These are phyloP conservation scores for Maudiozyma humilis DNA, from an alignment of 1,139 yeast genomes.

Conservation along the genomic window DNA sequence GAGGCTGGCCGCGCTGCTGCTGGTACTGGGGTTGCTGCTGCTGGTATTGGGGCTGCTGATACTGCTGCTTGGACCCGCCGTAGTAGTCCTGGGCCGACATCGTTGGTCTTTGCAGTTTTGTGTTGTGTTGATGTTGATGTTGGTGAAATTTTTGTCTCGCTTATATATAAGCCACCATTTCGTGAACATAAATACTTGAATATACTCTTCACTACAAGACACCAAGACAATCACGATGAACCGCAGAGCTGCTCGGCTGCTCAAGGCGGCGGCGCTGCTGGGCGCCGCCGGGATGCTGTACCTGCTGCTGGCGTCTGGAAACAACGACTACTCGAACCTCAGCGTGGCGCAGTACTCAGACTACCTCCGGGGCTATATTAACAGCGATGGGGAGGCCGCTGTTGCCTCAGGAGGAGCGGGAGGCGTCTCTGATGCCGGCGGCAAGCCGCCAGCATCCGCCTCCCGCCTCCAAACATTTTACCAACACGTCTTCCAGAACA, in stretches of 20 bases:
- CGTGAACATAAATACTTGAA: background rate
- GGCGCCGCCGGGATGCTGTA: background rate
- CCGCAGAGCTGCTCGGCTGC: background rate
- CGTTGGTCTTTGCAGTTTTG: background rate
- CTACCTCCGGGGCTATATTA: conserved; percentile 1
- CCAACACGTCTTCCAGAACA: conserved; percentile 20
- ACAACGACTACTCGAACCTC: conserved; percentile 1
- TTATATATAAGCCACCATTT: background rate
- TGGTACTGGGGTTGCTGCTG: conserved; percentile 12
- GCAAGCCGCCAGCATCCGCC: background rate
- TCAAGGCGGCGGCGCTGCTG: background rate
- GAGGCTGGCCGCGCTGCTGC: conserved; percentile 15
- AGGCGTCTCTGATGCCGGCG: background rate
- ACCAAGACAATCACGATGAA: background rate
- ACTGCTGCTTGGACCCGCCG: conserved; percentile 11
- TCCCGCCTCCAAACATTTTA: conserved; percentile 21
- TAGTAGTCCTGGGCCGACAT: conserved; percentile 30
- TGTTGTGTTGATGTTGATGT: background rate
- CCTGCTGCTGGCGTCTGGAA: background rate
- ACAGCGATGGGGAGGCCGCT: background rate
- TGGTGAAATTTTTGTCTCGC: background rate
- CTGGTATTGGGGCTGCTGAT: conserved; percentile 3
- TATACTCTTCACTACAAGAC: background rate
- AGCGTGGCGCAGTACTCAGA: conserved; percentile 4
- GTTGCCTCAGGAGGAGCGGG: background rate